phyloP scores from a whole-genome alignment of 495 filamentous ascomycete genomes.

The Daldinia concentrica region DNA sequence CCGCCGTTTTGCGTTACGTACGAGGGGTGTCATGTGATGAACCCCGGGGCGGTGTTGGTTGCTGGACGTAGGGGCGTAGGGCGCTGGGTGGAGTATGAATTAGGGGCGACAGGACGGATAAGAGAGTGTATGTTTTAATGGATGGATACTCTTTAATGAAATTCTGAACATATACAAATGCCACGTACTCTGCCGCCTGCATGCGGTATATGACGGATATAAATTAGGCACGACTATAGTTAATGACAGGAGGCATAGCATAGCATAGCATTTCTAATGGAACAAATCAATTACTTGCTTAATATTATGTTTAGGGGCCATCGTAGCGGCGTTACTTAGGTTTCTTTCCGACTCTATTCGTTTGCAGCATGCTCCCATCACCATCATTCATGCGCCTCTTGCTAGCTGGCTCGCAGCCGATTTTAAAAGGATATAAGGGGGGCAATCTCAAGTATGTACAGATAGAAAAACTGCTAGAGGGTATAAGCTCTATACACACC shows the following conservation, averaged over 20 bases:
- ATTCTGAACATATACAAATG: neutral
- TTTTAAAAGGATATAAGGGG: slow-evolving; percentile 24
- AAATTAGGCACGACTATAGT: slow-evolving; percentile 7
- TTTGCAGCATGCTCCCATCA: slow-evolving; percentile 21
- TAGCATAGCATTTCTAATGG: slow-evolving; percentile 21
- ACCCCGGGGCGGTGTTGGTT: slow-evolving; percentile 80
- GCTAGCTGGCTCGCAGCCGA: slow-evolving; percentile 12
- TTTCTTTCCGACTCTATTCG: slow-evolving; percentile 23
- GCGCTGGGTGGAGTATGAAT: slow-evolving; percentile 87
- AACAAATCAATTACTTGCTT: slow-evolving; percentile 13
- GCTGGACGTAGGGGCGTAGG: slow-evolving; percentile 68
- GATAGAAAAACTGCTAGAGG: slow-evolving; percentile 20
- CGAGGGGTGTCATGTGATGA: slow-evolving; percentile 95
- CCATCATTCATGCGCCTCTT: slow-evolving; percentile 6
- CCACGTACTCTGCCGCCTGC: neutral
- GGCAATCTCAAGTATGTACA: slow-evolving; percentile 35
- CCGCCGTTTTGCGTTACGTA: slow-evolving; percentile 87
- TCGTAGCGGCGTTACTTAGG: slow-evolving; percentile 16
- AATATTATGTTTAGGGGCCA: slow-evolving; percentile 28
- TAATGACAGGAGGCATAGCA: slow-evolving; percentile 16
- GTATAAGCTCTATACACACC: slow-evolving; percentile 2
- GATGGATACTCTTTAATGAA: neutral
- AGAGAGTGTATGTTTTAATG: slow-evolving; percentile 58
- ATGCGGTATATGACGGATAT: neutral
- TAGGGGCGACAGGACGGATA: slow-evolving; percentile 59